These are phyloP conservation scores for Jamesozyma gamospora DNA, from an alignment of 805 yeast species.

Conservation along the genomic window DNA sequence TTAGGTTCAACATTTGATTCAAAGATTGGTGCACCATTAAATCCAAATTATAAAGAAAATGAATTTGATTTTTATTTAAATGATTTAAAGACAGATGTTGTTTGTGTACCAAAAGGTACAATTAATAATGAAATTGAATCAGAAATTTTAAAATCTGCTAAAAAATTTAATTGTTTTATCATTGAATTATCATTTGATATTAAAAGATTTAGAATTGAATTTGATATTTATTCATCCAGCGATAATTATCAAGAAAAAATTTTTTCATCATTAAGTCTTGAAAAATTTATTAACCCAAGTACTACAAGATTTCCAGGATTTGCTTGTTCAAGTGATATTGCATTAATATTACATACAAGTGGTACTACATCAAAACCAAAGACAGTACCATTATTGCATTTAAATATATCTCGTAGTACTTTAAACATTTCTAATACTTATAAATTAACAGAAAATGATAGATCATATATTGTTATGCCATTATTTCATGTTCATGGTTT, in stretches of 20 bases:
- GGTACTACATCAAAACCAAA: constrained; percentile 74
- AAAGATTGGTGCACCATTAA: constrained; percentile 59
- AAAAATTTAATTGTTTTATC: constrained; percentile 36
- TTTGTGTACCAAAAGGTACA: constrained; percentile 48
- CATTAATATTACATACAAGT: constrained; percentile 59
- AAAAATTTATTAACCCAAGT: constrained; percentile 26
- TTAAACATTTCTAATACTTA: constrained; percentile 51
- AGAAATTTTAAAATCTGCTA: constrained; percentile 44
- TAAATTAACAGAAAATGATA: constrained; percentile 38
- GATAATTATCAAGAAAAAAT: constrained; percentile 19
- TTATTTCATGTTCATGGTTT: constrained; percentile 70
- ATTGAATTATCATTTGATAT: constrained; percentile 44
- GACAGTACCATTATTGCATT: constrained; percentile 62
- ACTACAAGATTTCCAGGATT: constrained; percentile 31
- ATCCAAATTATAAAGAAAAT: constrained; percentile 47
- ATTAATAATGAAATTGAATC: constrained; percentile 21
- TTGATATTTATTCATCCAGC: constrained; percentile 24
- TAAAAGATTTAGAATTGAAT: constrained; percentile 35
- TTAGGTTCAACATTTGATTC: constrained; percentile 48
- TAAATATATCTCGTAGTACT: constrained; percentile 51
- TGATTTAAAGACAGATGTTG: constrained; percentile 48
- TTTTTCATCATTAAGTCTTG: constrained; percentile 21
- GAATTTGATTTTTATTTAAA: constrained; percentile 59
- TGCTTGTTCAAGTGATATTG: constrained; percentile 43
- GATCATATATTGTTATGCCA: constrained; percentile 64